These are phyloP conservation scores for Sporothrix variecibatus DNA, from an alignment of 2,329 filamentous ascomycete genomes.

Conservation along the genomic window DNA sequence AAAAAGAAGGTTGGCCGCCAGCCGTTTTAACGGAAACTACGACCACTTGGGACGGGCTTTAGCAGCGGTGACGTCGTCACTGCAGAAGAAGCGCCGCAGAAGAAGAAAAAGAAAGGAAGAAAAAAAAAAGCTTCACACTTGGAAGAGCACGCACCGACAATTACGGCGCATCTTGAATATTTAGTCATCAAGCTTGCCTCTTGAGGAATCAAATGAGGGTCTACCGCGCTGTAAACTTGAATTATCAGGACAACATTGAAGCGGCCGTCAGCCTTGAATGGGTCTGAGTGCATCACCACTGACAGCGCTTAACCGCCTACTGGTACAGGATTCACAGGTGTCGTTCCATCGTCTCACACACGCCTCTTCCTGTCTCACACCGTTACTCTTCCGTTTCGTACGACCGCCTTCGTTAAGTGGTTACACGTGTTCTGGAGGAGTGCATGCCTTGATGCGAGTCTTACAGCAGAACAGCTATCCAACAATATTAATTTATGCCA, in stretches of 20 bases:
- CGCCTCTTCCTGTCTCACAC: neutral
- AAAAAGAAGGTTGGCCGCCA: neutral
- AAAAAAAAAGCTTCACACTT: neutral
- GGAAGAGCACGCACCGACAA: neutral
- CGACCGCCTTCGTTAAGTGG: neutral
- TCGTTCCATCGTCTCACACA: neutral
- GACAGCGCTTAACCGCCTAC: neutral
- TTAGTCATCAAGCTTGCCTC: neutral
- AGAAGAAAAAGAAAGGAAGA: neutral
- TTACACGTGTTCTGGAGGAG: constrained; percentile 11
- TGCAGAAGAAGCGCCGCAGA: neutral
- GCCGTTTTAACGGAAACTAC: constrained; percentile 9
- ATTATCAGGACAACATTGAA: too few relatives aligned
- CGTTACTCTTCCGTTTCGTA: constrained; percentile 4
- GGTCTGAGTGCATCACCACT: neutral
- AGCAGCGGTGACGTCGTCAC: neutral
- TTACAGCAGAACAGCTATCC: neutral
- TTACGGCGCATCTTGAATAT: neutral
- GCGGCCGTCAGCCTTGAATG: too few relatives aligned
- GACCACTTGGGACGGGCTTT: neutral
- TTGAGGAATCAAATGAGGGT: neutral
- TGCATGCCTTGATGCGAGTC: neutral
- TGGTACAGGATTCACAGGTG: neutral
- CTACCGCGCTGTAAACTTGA: neutral
- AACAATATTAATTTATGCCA: neutral